phyloP scores from a whole-genome alignment of 2,329 filamentous ascomycete genomes.

The Sclerotinia spermophila region DNA sequence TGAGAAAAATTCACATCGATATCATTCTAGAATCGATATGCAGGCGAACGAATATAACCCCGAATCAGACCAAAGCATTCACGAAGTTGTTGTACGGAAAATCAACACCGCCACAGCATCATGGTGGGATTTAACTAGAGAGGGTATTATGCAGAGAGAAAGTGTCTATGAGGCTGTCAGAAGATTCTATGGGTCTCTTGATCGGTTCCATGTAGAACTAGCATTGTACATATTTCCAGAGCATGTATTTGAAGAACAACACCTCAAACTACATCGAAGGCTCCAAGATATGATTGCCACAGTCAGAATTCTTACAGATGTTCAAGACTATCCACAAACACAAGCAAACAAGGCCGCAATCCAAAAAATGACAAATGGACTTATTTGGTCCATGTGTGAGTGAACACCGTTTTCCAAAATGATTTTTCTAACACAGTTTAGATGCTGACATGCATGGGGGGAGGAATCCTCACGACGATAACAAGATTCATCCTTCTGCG shows the following conservation, averaged over 20 bases:
- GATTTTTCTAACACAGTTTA: not conserved
- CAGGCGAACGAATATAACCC: not conserved
- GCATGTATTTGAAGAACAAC: not conserved
- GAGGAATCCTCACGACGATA: not conserved
- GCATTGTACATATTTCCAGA: not conserved
- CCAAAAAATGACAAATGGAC: not conserved
- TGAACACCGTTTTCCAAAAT: not conserved
- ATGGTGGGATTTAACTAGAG: not conserved
- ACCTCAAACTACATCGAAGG: not conserved
- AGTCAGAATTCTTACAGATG: not conserved
- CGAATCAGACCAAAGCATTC: not conserved
- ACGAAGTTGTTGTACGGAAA: not conserved
- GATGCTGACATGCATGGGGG: not conserved
- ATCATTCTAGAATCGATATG: not conserved
- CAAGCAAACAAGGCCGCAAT: not conserved
- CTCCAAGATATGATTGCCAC: not conserved
- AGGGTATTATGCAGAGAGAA: not conserved
- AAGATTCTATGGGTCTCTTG: not conserved
- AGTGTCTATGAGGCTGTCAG: not conserved
- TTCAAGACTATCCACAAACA: not conserved
- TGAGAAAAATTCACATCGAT: not conserved
- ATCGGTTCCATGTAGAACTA: not conserved
- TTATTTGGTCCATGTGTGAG: not conserved
- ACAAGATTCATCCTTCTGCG: not conserved
- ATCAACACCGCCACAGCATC: not conserved